Base-by-base conservation (phyloP, 352 stramenopile species). In the Globisporangium echinulatum region DNA sequence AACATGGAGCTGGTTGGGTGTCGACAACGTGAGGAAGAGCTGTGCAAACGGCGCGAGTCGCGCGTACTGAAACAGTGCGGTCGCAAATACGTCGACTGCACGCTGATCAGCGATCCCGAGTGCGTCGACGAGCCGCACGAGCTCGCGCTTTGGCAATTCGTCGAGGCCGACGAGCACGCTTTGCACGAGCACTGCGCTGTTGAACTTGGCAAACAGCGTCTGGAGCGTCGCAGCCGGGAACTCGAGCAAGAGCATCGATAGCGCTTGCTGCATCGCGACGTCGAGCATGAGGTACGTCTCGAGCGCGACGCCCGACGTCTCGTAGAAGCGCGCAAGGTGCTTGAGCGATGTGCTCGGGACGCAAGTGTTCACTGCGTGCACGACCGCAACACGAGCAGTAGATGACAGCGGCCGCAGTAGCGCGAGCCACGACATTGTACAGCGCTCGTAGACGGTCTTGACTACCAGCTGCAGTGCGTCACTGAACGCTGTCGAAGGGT, bases 271-370 rank as follows among this genome's bases (percentile, higher is more conserved):
- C 44, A 87, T 66, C 0, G 61, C 49, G 0, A 57, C 53, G 38
- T 80, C 72, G 1, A 89, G 47, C 36, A 78, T 74, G 37, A 89
- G 57, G 7, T 82, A 62, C 38, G 67, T 79, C 13, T 50, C 52
- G 2, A 77, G 62, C 7, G 71, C 52, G 4, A 75, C 56, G 0
- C 57, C 65, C 0, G 79, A 79, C 36, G 78, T 79, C 49, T 86
- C 73, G 63, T 79, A 75, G 52, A 89, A 89, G 14, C 68, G 65
- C 17, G 64, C 74, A 13, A 89, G 70, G 15, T 85, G 79, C 52
- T 79, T 82, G 39, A 87, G 54, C 7, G 75, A 71, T 0, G 61
- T 54, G 3, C 62, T 64, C 10, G 71, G 56, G 10, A 79, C 54
- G 13, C 38, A 5, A 74, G 52, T 2, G 58, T 44, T n/a, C 36